Conservation (phyloP, 768 basidiomycete species). For the Termitomyces sp. region DNA sequence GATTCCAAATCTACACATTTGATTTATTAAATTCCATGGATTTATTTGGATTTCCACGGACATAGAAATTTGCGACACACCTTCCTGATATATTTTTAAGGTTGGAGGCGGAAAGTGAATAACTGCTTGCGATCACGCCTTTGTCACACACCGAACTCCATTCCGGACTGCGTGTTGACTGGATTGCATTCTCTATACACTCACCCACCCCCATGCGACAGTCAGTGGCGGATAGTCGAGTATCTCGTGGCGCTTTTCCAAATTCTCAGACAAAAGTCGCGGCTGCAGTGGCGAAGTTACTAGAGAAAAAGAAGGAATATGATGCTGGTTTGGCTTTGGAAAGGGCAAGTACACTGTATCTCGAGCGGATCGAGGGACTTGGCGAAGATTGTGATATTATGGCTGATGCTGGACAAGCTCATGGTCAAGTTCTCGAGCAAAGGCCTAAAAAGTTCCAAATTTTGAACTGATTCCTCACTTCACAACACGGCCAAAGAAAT, state of each 20-base stretch:
- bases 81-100: no score
- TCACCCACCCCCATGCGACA: conserved; percentile 55
- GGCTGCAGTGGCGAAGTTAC: conserved; percentile 50
- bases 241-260: conserved; percentile 40
- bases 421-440: conserved; percentile 74
- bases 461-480: conserved; percentile 57
- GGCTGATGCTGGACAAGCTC: conserved; percentile 75
- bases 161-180: no score
- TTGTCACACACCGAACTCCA: no score
- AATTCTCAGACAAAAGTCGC: conserved; percentile 39
- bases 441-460: conserved; percentile 86
- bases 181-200: no score
- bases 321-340: conserved; percentile 75
- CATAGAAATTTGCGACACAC: no score
- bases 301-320: conserved; percentile 80
- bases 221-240: conserved; percentile 48
- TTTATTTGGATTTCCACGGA: no score
- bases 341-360: conserved; percentile 56
- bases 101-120: no score
- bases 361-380: conserved; percentile 64
- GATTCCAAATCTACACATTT: no score
- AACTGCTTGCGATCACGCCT: no score
- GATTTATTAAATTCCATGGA: no score
- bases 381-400: conserved; percentile 73
- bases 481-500: conserved; percentile 33